Evolutionary conservation across 2,329 filamentous ascomycete species (phyloP).

Genomic region (Colletotrichum liaoningense): DNA sequence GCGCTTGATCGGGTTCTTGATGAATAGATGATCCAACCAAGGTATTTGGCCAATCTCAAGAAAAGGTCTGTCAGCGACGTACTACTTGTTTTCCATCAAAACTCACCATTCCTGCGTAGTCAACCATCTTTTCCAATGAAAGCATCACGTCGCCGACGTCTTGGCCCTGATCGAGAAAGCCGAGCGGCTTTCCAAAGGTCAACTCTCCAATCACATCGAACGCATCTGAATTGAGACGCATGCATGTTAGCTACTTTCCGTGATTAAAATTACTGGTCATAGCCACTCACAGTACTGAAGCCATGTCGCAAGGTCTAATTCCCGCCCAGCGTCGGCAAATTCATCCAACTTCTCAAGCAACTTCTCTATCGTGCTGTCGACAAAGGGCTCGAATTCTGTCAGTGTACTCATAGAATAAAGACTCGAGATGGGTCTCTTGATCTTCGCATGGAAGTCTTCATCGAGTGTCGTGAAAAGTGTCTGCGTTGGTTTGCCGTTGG

Average conservation of each 20-base stretch:
- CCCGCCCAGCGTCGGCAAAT: neutral
- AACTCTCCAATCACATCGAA: conserved; percentile 53
- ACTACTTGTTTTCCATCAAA: neutral
- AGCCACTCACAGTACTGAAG: conserved; percentile 44
- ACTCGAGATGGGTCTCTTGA: conserved; percentile 50
- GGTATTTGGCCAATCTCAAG: conserved; percentile 40
- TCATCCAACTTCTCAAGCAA: conserved; percentile 33
- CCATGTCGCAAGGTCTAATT: conserved; percentile 46
- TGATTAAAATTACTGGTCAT: too few relatives aligned
- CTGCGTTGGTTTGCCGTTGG: conserved; percentile 41
- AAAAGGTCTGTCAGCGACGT: neutral
- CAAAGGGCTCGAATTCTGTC: conserved; percentile 50
- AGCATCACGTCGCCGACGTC: conserved; percentile 45
- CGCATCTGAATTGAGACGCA: conserved; percentile 38
- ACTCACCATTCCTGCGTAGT: conserved; percentile 5
- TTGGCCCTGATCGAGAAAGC: conserved; percentile 49
- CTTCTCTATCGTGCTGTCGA: conserved; percentile 44
- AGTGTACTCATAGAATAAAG: conserved; percentile 54
- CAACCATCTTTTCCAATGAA: conserved; percentile 38
- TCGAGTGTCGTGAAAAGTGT: conserved; percentile 52
- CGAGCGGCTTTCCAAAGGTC: conserved; percentile 48
- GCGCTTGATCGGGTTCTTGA: conserved; percentile 43
- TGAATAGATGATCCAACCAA: conserved; percentile 41
- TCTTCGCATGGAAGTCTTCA: conserved; percentile 52
- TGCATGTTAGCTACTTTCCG: neutral